phyloP scores from a whole-genome alignment of 257 asterid genomes.

The Nicotiana tabacum region DNA sequence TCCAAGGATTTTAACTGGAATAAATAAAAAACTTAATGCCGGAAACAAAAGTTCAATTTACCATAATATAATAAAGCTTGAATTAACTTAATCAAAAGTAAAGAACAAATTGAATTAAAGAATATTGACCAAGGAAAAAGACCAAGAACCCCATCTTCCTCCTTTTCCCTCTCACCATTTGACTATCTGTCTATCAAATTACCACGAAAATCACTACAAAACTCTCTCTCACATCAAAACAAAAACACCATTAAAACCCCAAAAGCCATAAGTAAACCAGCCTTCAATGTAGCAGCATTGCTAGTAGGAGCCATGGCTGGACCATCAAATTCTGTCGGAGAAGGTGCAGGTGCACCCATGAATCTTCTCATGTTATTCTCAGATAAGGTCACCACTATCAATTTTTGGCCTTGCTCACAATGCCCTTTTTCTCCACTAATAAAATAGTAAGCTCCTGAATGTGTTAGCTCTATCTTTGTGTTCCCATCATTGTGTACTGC shows the following conservation, averaged over 20 bases:
- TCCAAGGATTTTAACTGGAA: too few species aligned
- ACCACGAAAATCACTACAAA: too few species aligned
- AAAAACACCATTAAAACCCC: constrained; percentile 26
- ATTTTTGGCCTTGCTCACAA: constrained; percentile 71
- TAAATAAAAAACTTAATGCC: too few species aligned
- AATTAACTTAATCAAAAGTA: too few species aligned
- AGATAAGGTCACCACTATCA: constrained; percentile 63
- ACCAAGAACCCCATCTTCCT: too few species aligned
- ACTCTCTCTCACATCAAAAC: constrained; percentile 13
- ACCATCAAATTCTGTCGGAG: constrained; percentile 43
- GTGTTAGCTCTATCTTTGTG: constrained; percentile 44
- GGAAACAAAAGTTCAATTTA: too few species aligned
- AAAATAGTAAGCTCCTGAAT: constrained; percentile 70
- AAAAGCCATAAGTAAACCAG: constrained; percentile 24
- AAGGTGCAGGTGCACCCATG: constrained; percentile 48
- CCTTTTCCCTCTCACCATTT: too few species aligned
- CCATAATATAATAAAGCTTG: too few species aligned
- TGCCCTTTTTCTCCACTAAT: constrained; percentile 67
- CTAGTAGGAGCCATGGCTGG: constrained; percentile 51
- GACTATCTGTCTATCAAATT: too few species aligned
- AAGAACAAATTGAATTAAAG: constrained; percentile 3
- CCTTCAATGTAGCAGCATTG: constrained; percentile 23
- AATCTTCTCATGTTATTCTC: constrained; percentile 33
- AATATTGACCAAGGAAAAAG: neutral
- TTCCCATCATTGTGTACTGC: constrained; percentile 44